Base-by-base conservation (phyloP, 495 filamentous ascomycete genomes). In the Cetradonia linearis region DNA sequence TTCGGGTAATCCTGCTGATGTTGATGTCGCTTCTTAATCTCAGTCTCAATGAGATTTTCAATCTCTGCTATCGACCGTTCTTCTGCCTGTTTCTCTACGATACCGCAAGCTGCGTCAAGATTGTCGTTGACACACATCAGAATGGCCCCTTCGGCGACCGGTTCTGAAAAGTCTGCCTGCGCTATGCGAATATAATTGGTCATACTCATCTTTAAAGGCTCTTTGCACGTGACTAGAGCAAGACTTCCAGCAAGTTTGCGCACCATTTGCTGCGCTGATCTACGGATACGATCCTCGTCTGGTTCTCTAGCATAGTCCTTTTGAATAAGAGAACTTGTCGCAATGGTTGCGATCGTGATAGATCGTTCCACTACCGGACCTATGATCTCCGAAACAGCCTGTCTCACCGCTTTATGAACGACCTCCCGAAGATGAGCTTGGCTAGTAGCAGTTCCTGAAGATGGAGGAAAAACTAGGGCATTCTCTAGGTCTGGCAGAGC, bases 61-160 rank as follows among this genome's bases (percentile, higher is more conserved):
- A 99, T 96, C 70, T 97, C 92, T 16, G 88, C 86, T 36, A 96
- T 76, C 14, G 92, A 91, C 57, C 90, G 89, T 64, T 93, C 87
- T 69, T 96, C 92, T 11, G 93, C 94, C 37, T 90, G 90, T 67
- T 90, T 87, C 70, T 97, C 93, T 31, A 99, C 90, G 61, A 95
- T 85, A 55, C 81, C 85, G 68, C 93, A 97, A 47, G 93, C 90
- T 53, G 87, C 80, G 63, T 99, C 93, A 33, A 97, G 78, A 70
- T 99, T 99, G 59, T 95, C 93, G 68, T 97, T 97, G 62, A 97
- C 91, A 70, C 94, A 96, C 87, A 97, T 95, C 61, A 96, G 78
- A 58, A 97, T 91, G 54, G 83, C 73, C 23, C 91, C 91, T 69
- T 99, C 94, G 2, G 91, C 87, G 62, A 83, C 83, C 66, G 87